Base-by-base conservation (phyloP, 805 yeast species). In the Metschnikowia cerradonensis region DNA sequence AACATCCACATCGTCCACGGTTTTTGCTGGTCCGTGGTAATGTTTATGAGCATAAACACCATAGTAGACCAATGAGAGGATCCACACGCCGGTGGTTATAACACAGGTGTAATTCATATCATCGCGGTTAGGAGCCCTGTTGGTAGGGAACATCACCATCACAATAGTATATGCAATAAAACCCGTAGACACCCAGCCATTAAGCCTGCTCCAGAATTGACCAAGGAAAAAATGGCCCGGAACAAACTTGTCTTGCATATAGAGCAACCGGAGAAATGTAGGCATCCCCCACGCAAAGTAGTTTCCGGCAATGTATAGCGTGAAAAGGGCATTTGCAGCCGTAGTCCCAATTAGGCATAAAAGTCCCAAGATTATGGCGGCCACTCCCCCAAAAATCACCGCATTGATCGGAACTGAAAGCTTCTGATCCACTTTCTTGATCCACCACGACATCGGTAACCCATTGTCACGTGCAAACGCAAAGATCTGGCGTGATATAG, bases 401-500 rank as follows among this genome's bases (percentile, higher is more conserved):
- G 91, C 90, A 58, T 83, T 75, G 26, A 83, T 65, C 14, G 94
- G 92, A 30, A 83, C 86, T n/a, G 77, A 72, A 35, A 79, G 67
- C 51, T 64, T 75, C 47, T 77, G 72, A 59, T 85, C 72, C 41
- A 86, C 87, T 41, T 70, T 77, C 56, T 83, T 81, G 54, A 86
- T 75, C 60, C 71, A 71, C 55, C 57, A 51, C 31, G 57, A 51
- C 54, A 83, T 70, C 7, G 91, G 91, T 50, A 86, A 73, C 14
- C 90, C 90, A 59, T 84, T 83, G 64, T 86, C 92, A 69, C 92
- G 79, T 38, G 88, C 82, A 65, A 84, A 83, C 1, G 90, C 89
- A 82, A 86, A 85, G 45, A 83, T 75, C 64, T 84, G 90, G 65
- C 90, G 77, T 4, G 88, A 82, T 6, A 80, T 76, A 10, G 89